A percentile compares a stretch with the other conserved stretches of the same genome.
phyloP scores from a whole-genome alignment of 768 basidiomycete species.

The Aureoboletus auriporus region DNA sequence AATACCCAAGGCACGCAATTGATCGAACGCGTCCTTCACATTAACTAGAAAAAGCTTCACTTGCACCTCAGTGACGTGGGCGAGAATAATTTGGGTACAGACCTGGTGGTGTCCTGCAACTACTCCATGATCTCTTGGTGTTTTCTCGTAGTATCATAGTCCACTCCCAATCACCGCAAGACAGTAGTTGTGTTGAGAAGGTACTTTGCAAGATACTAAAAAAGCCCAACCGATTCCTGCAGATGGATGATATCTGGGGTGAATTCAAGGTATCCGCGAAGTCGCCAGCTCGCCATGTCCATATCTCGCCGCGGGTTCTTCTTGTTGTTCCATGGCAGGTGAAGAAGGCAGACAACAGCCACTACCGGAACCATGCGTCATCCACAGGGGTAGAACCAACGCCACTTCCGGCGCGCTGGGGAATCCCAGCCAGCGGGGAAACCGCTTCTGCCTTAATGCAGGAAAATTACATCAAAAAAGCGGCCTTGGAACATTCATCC shows the following conservation, averaged over 20 bases:
- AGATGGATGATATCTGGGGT: slow-evolving; percentile 1
- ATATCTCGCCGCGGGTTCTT: slow-evolving; percentile 10
- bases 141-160: background rate
- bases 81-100: slow-evolving; percentile 3
- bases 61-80: slow-evolving; percentile 7
- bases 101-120: slow-evolving; percentile 6
- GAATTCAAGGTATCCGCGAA: slow-evolving; percentile 8
- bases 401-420: slow-evolving; percentile 18
- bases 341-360: slow-evolving; percentile 11
- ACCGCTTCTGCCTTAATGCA: slow-evolving; percentile 15
- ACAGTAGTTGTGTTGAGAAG: background rate
- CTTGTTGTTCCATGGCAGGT: slow-evolving; percentile 8
- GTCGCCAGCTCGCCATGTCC: background rate
- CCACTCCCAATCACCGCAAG: slow-evolving; percentile 17
- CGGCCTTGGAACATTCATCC: slow-evolving; percentile 44
- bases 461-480: slow-evolving; percentile 34
- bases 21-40: slow-evolving; percentile 3
- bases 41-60: background rate
- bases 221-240: slow-evolving; percentile 5
- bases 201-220: background rate
- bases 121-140: no score
- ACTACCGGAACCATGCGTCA: slow-evolving; percentile 1
- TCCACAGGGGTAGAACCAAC: slow-evolving; percentile 16
- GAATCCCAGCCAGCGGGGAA: slow-evolving; percentile 14
- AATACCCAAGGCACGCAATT: background rate